Base-by-base conservation (phyloP, 768 basidiomycete species). In the Termitomyces sp. region DNA sequence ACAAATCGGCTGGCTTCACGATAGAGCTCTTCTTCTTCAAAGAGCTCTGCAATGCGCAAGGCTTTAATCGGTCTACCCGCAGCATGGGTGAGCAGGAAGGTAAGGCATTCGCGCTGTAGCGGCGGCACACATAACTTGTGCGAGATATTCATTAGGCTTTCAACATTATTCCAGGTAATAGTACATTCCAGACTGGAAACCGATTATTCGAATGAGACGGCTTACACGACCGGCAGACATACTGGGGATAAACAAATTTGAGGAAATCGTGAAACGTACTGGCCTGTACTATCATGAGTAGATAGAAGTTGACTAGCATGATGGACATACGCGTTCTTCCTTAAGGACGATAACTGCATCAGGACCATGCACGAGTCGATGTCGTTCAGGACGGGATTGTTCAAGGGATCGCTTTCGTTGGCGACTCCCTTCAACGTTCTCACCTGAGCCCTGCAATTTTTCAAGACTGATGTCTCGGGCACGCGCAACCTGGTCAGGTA, bases 161-260 rank as follows among this genome's bases (percentile, higher is more conserved):
- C 93, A 30, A 93, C 95, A 70, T 97, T 97, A 65, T 92, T 91
- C 93, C 95, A 98, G 0, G 92, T 89, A 55, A 96, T 94, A 9
- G 91, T 91, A 73, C 94, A 96, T 63, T 94, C 90, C 56, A 95
- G 78, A 63, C 89, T 91, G 65, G 31, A 46, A 24, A 39, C 4
- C 41, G 50, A 39, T 45, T 42, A 15, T 55, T 58, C 13, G 1
- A 55, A 48, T 9, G 37, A 55, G 16, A 42, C 2, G 37, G 45
- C 33, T 31, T n/a, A 22, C 34, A 24, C 11, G 22, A 31, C 2
- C 9, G 24, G 33, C 22, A 48, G 55, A 73, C 88, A 67, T 72
- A 94, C 93, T 95, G 91, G 20, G 95, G 95, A 71, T 97, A 96
- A 54, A 95, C 85, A 69, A 88, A 95, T 75, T 91, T 92, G 59